These are phyloP conservation scores for Alnus rubra DNA, from an alignment of 306 rosid genomes.

Conservation along the genomic window DNA sequence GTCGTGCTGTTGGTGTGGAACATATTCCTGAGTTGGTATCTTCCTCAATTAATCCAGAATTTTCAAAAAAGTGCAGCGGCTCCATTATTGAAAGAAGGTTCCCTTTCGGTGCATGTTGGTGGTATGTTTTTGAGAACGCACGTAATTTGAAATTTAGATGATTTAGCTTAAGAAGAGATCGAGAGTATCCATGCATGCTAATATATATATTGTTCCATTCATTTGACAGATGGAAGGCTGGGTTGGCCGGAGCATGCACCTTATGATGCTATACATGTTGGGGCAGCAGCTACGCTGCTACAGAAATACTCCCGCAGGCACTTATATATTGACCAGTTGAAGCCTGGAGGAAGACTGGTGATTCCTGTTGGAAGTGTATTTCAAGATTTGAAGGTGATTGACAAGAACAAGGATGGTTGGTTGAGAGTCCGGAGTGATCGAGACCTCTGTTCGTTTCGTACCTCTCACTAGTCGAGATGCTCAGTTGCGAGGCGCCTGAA, in stretches of 20 bases:
- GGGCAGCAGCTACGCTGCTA: constrained; percentile 93
- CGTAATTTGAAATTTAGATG: not conserved
- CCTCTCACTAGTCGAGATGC: constrained; percentile 90
- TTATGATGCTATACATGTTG: constrained; percentile 95
- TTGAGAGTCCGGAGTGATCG: constrained; percentile 43
- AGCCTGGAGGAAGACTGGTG: constrained; percentile 94
- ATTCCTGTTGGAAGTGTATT: constrained; percentile 82
- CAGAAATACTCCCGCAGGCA: constrained; percentile 70
- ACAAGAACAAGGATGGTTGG: constrained; percentile 78
- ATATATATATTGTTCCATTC: no score
- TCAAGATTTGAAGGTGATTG: constrained; percentile 88
- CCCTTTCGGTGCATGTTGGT: constrained; percentile 69
- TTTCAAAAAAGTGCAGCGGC: constrained; percentile 79
- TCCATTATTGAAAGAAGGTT: constrained; percentile 65
- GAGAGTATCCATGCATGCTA: no score
- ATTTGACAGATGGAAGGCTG: constrained; percentile 73
- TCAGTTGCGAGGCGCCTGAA: constrained; percentile 58
- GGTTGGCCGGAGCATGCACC: constrained; percentile 87
- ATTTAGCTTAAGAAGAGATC: not conserved
- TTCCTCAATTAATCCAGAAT: constrained; percentile 58
- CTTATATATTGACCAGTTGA: constrained; percentile 88
- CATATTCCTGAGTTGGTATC: constrained; percentile 91
- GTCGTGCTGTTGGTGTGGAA: constrained; percentile 79
- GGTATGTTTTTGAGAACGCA: constrained; percentile 51
- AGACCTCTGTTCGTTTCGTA: constrained; percentile 83